Percentiles rank a stretch among this genome's conserved stretches.
Evolutionary conservation across 352 stramenopile genomes (phyloP).

Genomic region (Blastocystis sp.): DNA sequence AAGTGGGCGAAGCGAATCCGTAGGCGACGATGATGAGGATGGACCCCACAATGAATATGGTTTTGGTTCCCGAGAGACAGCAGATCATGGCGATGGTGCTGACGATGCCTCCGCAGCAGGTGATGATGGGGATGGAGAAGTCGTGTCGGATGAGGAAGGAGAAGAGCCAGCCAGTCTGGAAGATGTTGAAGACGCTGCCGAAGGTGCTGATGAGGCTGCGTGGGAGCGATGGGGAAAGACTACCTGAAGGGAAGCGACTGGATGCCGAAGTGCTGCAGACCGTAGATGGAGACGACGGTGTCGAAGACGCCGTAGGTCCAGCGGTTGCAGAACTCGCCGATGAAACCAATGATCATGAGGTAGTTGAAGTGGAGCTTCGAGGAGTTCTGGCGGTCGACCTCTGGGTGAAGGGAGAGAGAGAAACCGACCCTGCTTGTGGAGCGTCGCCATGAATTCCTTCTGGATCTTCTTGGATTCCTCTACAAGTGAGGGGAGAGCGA

Average conservation of each 20-base stretch:
- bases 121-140: conserved; percentile 42
- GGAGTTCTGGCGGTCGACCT: not conserved
- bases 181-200: conserved; percentile 14
- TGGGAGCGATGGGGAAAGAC: too few species aligned
- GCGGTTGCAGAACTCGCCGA: conserved; percentile 46
- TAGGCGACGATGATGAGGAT: conserved; percentile 49
- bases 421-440: conserved; percentile 5
- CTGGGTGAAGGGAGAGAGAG: not conserved
- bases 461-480: conserved; percentile 38
- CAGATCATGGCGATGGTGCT: not conserved
- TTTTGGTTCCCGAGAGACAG: not conserved
- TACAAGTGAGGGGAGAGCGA: not conserved
- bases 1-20: conserved; percentile 32
- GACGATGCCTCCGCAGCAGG: conserved; percentile 21
- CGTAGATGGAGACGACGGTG: conserved; percentile 24
- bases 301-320: conserved; percentile 43
- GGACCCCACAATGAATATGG: conserved; percentile 20
- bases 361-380: conserved; percentile 40
- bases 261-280: not conserved
- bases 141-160: conserved; percentile 43
- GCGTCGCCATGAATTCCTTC: not conserved
- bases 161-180: conserved; percentile 49
- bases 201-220: not conserved
- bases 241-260: conserved; percentile 4
- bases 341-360: conserved; percentile 32